These are phyloP conservation scores for Liquidambar formosana DNA, from an alignment of 164 flowering plant species.

Conservation along the genomic window DNA sequence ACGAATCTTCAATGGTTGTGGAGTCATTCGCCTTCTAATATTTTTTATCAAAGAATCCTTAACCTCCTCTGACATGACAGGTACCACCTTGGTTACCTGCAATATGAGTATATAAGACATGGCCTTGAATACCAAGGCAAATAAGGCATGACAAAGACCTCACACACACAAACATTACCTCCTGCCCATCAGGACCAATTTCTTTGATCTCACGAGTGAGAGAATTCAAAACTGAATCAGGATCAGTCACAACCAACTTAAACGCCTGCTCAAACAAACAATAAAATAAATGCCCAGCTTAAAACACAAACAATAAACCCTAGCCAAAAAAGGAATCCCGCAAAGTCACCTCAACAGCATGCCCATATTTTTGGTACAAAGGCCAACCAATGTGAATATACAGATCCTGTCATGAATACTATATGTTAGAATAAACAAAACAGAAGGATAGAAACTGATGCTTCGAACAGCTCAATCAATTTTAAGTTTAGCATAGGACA, in stretches of 20 bases:
- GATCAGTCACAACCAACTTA: conserved; percentile 61
- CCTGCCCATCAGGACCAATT: conserved; percentile 69
- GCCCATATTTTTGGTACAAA: conserved; percentile 83
- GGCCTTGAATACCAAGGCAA: not conserved
- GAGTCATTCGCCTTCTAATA: conserved; percentile 66
- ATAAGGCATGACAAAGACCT: not conserved
- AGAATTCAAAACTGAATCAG: conserved; percentile 55
- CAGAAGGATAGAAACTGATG: no score
- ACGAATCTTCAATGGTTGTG: conserved; percentile 68
- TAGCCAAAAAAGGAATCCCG: not conserved
- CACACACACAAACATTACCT: conserved; percentile 38
- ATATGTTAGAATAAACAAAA: no score
- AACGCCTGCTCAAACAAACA: conserved; percentile 47
- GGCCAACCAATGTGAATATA: conserved; percentile 97
- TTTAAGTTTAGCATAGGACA: no score
- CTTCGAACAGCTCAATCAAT: no score
- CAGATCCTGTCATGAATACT: conserved; percentile 57
- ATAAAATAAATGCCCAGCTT: not conserved
- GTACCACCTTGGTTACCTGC: conserved; percentile 59
- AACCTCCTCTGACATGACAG: conserved; percentile 62
- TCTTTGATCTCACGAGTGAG: conserved; percentile 72
- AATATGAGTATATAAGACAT: conserved; percentile 3
- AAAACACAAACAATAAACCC: not conserved
- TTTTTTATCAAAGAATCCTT: conserved; percentile 63
- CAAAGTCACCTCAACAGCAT: conserved; percentile 85